Evolutionary conservation across 345 rosid species (phyloP).

Genomic region (Capsella bursapastoris): DNA sequence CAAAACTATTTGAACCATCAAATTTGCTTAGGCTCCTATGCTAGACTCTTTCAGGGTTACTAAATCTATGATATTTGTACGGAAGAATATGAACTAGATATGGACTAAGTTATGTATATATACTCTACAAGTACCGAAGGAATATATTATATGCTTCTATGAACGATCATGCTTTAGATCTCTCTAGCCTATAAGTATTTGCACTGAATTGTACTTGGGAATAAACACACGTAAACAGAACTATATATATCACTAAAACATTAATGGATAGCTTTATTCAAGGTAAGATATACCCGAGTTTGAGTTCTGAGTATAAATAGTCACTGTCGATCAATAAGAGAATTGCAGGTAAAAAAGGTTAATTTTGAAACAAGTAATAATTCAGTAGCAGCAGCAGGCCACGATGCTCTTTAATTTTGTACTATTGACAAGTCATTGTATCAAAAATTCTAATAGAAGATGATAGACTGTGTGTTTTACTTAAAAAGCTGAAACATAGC

Average conservation of each 20-base stretch:
- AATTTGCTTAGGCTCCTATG: conserved; percentile 61
- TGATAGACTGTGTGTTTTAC: neutral
- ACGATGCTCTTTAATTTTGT: conserved; percentile 1
- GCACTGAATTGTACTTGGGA: conserved; percentile 21
- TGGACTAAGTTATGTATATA: conserved; percentile 38
- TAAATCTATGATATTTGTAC: conserved; percentile 13
- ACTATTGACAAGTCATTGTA: conserved; percentile 11
- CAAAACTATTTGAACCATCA: conserved; percentile 54
- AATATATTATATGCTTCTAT: conserved; percentile 13
- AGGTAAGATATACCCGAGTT: conserved; percentile 24
- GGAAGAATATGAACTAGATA: conserved; percentile 30
- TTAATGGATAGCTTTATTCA: conserved; percentile 5
- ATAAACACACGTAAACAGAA: conserved; percentile 21
- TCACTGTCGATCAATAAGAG: conserved; percentile 26
- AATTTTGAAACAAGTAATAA: conserved; percentile 7
- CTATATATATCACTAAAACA: neutral
- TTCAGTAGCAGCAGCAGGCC: neutral
- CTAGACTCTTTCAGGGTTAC: conserved; percentile 39
- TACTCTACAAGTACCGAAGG: conserved; percentile 12
- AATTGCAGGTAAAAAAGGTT: neutral
- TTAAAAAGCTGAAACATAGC: neutral
- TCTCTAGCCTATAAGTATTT: conserved; percentile 4
- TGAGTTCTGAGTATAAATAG: conserved; percentile 3
- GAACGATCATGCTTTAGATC: conserved; percentile 18
- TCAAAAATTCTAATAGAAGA: neutral